Evolutionary conservation across 2,329 filamentous ascomycete genomes (phyloP), one percentile per base, ranked within the genome.

Genomic region (Ophiostoma novo-ulmi): DNA sequence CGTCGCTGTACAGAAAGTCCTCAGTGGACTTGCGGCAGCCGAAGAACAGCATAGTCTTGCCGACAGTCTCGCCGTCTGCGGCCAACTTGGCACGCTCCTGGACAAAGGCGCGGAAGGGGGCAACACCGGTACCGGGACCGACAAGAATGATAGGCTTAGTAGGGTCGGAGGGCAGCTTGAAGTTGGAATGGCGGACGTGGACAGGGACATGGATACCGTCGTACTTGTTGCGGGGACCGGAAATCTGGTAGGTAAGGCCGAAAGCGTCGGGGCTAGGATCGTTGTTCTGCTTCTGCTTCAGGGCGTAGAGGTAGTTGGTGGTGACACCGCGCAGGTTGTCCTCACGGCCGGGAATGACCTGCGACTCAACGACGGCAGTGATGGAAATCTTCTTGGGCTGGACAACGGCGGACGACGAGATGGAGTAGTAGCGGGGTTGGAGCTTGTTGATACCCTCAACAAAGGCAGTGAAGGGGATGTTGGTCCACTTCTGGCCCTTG

Each of bases 381-480:
- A 99, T 91, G 72, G 95, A 92, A 75, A 99, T 93, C 83, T 93
- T 94, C 81, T 97, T 90, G 79, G 95, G 94, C 79, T 99, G 94
- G 20, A 97, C 94, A 10, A 93, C 80, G 7, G 95, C 97, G 0
- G 95, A 98, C 0, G 96, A 99, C 1, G 95, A 99, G 80, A 99
- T 99, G 68, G 96, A 99, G 84, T 99, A 99, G 85, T 98, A 99
- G 68, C 95, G 92, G 55, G 95, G 94, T 80, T 99, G 95, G 71
- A 99, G 88, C 84, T 97, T 98, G 81, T 89, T 92, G 73, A 99
- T 81, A 74, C 93, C 91, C 84, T 99, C 95, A 75, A 99, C 93
- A 76, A 98, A 89, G 76, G 94, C 89, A 10, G 95, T 97, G 82
- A 99, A 98, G 20, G 95, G 96, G 70, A 97, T 89, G 70, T 88